Conservation (phyloP, 495 filamentous ascomycete genomes). For the Penicillium macrosclerotiorum region DNA sequence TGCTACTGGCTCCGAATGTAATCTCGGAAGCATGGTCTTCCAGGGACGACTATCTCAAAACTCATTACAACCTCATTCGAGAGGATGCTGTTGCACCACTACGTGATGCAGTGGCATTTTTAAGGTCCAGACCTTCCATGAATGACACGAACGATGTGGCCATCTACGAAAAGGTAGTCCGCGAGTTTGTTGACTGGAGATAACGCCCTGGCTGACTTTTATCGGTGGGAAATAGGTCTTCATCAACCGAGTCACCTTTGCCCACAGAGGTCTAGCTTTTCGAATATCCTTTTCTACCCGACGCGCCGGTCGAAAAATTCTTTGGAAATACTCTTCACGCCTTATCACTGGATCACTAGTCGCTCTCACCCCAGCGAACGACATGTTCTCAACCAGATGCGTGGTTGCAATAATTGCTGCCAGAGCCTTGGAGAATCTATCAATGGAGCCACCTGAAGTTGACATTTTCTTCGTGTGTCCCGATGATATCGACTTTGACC, state of each 20-base stretch:
- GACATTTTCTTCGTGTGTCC: conserved; percentile 69
- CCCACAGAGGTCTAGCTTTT: conserved; percentile 59
- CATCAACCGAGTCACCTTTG: conserved; percentile 61
- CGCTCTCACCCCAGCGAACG: conserved; percentile 61
- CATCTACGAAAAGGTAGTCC: conserved; percentile 69
- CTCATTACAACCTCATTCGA: conserved; percentile 65
- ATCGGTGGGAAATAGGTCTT: conserved; percentile 52
- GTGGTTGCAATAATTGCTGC: conserved; percentile 73
- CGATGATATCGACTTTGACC: conserved; percentile 65
- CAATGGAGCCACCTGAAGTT: conserved; percentile 66
- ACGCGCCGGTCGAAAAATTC: conserved; percentile 64
- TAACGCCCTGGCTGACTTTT: not conserved
- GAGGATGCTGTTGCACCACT: conserved; percentile 61
- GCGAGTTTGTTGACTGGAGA: not conserved
- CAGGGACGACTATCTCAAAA: conserved; percentile 54
- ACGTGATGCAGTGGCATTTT: conserved; percentile 53
- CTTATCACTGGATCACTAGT: conserved; percentile 69
- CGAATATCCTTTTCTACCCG: conserved; percentile 69
- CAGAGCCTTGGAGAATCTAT: conserved; percentile 58
- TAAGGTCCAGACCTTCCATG: conserved; percentile 44
- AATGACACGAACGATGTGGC: conserved; percentile 54
- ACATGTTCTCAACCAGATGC: conserved; percentile 65
- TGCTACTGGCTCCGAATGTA: conserved; percentile 35
- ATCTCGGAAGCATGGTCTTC: conserved; percentile 45
- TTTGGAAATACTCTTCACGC: conserved; percentile 74